Base-by-base conservation (phyloP, 129 eudicot genomes). In the Mikania micrantha region DNA sequence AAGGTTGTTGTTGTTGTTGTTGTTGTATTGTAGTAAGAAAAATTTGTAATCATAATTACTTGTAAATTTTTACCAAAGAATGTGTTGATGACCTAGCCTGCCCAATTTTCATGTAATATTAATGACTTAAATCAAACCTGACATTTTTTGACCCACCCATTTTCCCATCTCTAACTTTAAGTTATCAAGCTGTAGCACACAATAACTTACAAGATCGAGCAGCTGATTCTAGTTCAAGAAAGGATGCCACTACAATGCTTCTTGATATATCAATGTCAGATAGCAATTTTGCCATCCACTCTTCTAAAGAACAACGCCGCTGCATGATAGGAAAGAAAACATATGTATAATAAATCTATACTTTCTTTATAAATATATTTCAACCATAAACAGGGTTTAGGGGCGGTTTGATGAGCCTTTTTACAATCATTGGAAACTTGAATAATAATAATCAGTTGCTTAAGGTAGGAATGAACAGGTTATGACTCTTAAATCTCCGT, bases 181-280 rank as follows among this genome's bases (percentile, higher is more conserved):
- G 32, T 48, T 69, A 69, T 22, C 64, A 69, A 53, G 52, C 76
- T 53, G 32, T 64, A 71, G 16, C 32, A 64, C 64, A 41, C 38
- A 72, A 69, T 74, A 78, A 77, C 87, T 66, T 81, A 94, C 99
- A 85, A 77, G 96, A 84, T 49, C 99, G 79, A 78, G 96, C 99
- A 77, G 99, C 90, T 48, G 97, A 90, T 83, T 89, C 99, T 66
- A 94, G 77, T 77, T 94, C 99, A 60, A 94, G 92, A 78, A 89
- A 94, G 12, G 99, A 89, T 72, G 99, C 99, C 66, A 94, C 95
- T 16, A 65, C 88, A 42, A 84, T 72, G 72, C 95, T 82, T 85
- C 99, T 83, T 52, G 99, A 89, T 56, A 94, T 53, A 65, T 94
- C 90, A 70, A 94, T 87, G 71, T 94, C 97, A 3, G 96, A 89